Conservation (phyloP, 805 yeast genomes). For the Wickerhamiella cacticola region DNA sequence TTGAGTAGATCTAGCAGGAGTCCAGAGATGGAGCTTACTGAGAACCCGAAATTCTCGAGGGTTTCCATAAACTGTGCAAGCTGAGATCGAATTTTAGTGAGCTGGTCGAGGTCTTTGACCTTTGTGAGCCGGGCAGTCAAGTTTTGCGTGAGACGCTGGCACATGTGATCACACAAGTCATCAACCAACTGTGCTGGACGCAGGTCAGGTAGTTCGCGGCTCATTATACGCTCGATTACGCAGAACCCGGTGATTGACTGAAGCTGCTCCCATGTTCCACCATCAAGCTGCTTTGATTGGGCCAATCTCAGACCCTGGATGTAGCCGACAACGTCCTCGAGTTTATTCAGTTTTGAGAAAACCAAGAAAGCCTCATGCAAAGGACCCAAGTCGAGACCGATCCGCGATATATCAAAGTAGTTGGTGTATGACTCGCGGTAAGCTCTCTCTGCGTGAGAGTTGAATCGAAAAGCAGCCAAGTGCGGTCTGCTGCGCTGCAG, state of each 20-base stretch:
- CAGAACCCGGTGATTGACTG: conserved; percentile 62
- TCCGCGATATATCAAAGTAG: conserved; percentile 35
- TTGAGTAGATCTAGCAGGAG: conserved; percentile 48
- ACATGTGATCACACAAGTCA: conserved; percentile 66
- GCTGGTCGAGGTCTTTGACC: conserved; percentile 31
- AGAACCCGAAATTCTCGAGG: conserved; percentile 58
- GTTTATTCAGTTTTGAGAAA: conserved; percentile 58
- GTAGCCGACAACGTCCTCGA: conserved; percentile 46
- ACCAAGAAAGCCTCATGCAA: conserved; percentile 75
- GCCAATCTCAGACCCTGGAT: conserved; percentile 44
- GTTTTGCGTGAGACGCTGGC: conserved; percentile 26
- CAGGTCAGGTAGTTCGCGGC: conserved; percentile 45
- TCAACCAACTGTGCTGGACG: conserved; percentile 51
- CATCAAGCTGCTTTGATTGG: conserved; percentile 33
- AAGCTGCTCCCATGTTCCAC: conserved; percentile 14
- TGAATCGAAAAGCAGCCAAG: conserved; percentile 51
- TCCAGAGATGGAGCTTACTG: conserved; percentile 47
- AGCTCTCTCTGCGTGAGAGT: conserved; percentile 75
- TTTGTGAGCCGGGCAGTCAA: conserved; percentile 15
- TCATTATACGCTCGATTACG: conserved; percentile 58
- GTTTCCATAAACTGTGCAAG: conserved; percentile 64
- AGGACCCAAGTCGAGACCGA: conserved; percentile 51
- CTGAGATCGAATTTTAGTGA: conserved; percentile 39
- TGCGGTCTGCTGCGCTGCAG: conserved; percentile 36
- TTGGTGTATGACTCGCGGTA: conserved; percentile 46